A percentile compares a stretch with the other conserved stretches of the same genome.
Conservation (phyloP, 805 yeast species). For the Nakazawaea wyomingensis region DNA sequence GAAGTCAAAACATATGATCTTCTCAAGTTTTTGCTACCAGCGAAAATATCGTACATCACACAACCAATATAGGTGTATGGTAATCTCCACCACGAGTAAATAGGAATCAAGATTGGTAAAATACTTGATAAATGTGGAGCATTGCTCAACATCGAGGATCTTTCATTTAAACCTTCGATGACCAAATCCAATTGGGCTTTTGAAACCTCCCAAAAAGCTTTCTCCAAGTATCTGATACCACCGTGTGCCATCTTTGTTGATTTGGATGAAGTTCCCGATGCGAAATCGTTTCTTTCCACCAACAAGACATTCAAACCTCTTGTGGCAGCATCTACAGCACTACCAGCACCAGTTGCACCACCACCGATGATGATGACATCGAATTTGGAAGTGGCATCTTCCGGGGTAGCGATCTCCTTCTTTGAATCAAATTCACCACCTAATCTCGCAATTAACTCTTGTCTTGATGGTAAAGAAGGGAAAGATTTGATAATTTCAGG, state of each 20-base stretch:
- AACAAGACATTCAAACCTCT: constrained; percentile 87
- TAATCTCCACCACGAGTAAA: constrained; percentile 91
- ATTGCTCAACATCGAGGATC: constrained; percentile 78
- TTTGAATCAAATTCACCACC: constrained; percentile 20
- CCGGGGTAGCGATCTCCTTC: constrained; percentile 11
- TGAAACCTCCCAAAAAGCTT: constrained; percentile 88
- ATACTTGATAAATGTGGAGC: constrained; percentile 89
- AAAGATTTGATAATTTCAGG: constrained; percentile 40
- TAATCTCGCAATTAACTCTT: constrained; percentile 44
- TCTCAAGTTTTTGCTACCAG: constrained; percentile 82
- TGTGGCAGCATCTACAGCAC: constrained; percentile 85
- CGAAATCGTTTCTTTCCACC: constrained; percentile 84
- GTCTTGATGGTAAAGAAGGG: constrained; percentile 52
- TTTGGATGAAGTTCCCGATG: constrained; percentile 88
- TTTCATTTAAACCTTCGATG: constrained; percentile 82
- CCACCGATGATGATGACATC: constrained; percentile 92
- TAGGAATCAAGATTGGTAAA: constrained; percentile 93
- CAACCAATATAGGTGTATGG: constrained; percentile 93
- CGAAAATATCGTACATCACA: constrained; percentile 86
- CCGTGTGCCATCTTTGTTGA: constrained; percentile 97
- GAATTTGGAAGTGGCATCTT: constrained; percentile 43
- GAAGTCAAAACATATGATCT: constrained; percentile 69
- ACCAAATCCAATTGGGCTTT: constrained; percentile 86
- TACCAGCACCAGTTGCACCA: constrained; percentile 94
- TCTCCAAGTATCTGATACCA: constrained; percentile 92